Base-by-base conservation (phyloP, 2,329 filamentous ascomycete genomes). In the Rhinocladiella similis region DNA sequence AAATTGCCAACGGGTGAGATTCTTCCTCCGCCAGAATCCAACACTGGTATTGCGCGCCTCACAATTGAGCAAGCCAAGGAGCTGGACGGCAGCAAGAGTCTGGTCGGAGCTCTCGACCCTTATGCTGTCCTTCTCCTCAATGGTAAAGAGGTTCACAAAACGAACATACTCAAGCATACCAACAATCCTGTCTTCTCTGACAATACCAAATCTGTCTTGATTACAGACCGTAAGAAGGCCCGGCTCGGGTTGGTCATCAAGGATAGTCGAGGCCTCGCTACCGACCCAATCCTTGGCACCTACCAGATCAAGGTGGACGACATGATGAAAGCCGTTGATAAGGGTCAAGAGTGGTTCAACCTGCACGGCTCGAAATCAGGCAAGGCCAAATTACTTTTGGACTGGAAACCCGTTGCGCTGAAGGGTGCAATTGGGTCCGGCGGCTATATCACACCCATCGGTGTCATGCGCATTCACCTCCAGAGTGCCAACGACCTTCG, bases 131-230 rank as follows among this genome's bases (percentile, higher is more conserved):
- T 99, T 49, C 81, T 97, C 43, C 83, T 99, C 65, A 99, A 99
- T 67, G 89, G 91, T 61, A 96, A 94, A 74, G 88, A 95, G 70
- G 83, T 97, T 3, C 91, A 96, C 67, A 82, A 85, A 54, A 96
- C 92, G 51, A 90, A 91, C 75, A 95, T 92, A 73, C 82, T 97
- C 67, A 99, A 97, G 82, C 88, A 93, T 59, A 97, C 91, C 58
- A 99, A 99, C 76, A 94, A 96, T 67, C 94, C 94, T 6, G 92
- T 99, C 67, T 99, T 92, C 87, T 88, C 93, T 52, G 88, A 97
- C 69, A 90, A 90, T 5, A 89, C 86, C 65, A 96, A 96, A 75
- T 94, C 99, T 69, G 85, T 99, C 65, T 84, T 99, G 59, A 93
- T 99, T 69, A 97, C 92, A 1, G 92, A 99, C 70, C 87, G 90